These are phyloP conservation scores for Suillus variegatus DNA, from an alignment of 768 basidiomycete species.

Conservation along the genomic window DNA sequence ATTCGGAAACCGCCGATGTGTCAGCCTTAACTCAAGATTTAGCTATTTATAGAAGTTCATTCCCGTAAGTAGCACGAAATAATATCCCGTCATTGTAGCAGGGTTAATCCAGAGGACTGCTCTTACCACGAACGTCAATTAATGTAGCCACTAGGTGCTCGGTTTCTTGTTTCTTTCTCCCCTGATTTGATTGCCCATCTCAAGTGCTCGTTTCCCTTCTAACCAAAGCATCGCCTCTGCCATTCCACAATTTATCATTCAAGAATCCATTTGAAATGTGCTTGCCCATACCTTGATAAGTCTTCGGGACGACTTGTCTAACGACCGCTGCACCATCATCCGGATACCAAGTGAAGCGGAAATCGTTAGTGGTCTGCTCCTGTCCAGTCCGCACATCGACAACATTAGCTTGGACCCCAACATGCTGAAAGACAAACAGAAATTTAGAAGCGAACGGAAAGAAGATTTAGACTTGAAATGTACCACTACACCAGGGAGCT, in stretches of 20 bases:
- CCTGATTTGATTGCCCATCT: conserved; percentile 68
- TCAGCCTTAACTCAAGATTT: too few species aligned
- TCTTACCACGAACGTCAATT: not conserved
- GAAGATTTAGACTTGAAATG: conserved; percentile 25
- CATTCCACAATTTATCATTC: conserved; percentile 15
- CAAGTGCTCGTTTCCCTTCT: conserved; percentile 73
- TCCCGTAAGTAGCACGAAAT: too few species aligned
- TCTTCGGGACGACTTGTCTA: conserved; percentile 62
- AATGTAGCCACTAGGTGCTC: not conserved
- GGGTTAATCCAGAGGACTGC: not conserved
- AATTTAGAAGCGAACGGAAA: not conserved
- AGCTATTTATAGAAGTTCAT: too few species aligned
- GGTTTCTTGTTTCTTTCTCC: conserved; percentile 15
- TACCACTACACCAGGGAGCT: conserved; percentile 55
- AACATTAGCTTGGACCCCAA: conserved; percentile 70
- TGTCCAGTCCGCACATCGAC: conserved; percentile 65
- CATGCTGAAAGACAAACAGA: conserved; percentile 47
- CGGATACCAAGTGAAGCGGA: conserved; percentile 71
- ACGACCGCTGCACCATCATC: conserved; percentile 40
- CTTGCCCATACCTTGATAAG: conserved; percentile 56
- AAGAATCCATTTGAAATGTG: not conserved
- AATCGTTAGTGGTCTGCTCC: conserved; percentile 73
- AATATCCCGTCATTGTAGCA: not conserved
- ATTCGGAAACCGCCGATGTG: too few species aligned
- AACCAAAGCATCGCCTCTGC: conserved; percentile 85